Evolutionary conservation across 73 alveolate species (phyloP).

Genomic region (Paramecium sexaurelia): DNA sequence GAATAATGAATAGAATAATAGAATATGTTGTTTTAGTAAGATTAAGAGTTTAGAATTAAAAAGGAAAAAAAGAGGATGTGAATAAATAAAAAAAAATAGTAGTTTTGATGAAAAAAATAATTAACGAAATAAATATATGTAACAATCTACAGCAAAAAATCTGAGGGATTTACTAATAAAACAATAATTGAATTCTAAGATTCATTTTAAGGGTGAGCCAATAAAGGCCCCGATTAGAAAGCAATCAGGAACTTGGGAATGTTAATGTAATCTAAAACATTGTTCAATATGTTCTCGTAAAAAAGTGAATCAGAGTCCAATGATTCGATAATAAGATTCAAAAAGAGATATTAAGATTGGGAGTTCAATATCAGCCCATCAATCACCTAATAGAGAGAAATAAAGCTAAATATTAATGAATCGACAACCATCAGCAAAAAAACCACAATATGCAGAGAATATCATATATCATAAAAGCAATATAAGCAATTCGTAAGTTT

Average conservation of each 20-base stretch:
- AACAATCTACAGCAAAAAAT: constrained; percentile 48
- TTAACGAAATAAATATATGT: neutral
- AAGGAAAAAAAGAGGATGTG: neutral
- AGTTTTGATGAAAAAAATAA: neutral
- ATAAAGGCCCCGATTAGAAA: neutral
- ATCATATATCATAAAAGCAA: constrained; percentile 14
- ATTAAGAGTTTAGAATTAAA: neutral
- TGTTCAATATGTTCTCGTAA: neutral
- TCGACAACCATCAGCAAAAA: constrained; percentile 4
- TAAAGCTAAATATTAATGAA: neutral
- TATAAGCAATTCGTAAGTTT: constrained; percentile 9
- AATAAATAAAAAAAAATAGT: neutral
- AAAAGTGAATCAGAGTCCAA: neutral
- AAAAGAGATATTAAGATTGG: constrained; percentile 23
- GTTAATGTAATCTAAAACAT: constrained; percentile 5
- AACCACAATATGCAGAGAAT: neutral
- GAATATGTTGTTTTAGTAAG: no score
- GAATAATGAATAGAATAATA: no score
- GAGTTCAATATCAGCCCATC: constrained; percentile 52
- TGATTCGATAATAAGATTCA: neutral
- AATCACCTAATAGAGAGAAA: constrained; percentile 51
- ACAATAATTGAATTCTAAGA: constrained; percentile 30
- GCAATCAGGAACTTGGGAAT: constrained; percentile 43
- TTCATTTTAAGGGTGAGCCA: constrained; percentile 26
- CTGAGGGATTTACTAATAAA: constrained; percentile 27